Evolutionary conservation across 192 early-diverging fungal species (phyloP), one percentile per base, ranked within the genome.

Genomic region (Backusella tarrabulga): DNA sequence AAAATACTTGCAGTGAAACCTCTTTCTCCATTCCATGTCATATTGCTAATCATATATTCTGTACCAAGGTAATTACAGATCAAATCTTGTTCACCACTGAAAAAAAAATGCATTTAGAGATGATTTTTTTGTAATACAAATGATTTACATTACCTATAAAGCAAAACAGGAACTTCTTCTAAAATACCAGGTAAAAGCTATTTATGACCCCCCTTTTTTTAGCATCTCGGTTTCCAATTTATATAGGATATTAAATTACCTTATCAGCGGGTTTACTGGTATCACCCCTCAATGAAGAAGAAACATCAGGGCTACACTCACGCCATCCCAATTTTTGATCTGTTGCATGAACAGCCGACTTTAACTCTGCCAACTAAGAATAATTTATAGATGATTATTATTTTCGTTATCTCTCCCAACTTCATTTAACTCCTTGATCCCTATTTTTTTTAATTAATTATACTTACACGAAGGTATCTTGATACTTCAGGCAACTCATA

Each of bases 1-100:
- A 40, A 54, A 54, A 63, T 63, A 63, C 60, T 15, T 81, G 90
- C 92, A 76, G 85, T 63, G 76, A 93, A 91, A 34, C 93, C 94
- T 67, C 73, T 76, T 6, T 38, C 41, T 0, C 89, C 92, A 63
- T 84, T 82, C 93, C 94, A 94, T 46, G 86, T 86, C 83, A 95
- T 77, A 42, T 87, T 85, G 15, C 83, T 84, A 52, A 95, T 88
- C 83, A 95, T 84, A 52, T 86, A 87, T 70, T 90, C 83, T 1
- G 90, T 90, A 34, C 95, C 95, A 29, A 90, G 71, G 46, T 86
- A 85, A 78, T 96, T 96, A 78, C 95, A 96, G 70, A 95, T 94
- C 69, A 95, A 77, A 76, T 96, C 95, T 71, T 89, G 77, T 63
- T 95, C 92, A 8, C 95, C 95, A 77, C 93, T 95, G 41, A 79